phyloP scores from a whole-genome alignment of 345 rosid species.

The Firmiana major region DNA sequence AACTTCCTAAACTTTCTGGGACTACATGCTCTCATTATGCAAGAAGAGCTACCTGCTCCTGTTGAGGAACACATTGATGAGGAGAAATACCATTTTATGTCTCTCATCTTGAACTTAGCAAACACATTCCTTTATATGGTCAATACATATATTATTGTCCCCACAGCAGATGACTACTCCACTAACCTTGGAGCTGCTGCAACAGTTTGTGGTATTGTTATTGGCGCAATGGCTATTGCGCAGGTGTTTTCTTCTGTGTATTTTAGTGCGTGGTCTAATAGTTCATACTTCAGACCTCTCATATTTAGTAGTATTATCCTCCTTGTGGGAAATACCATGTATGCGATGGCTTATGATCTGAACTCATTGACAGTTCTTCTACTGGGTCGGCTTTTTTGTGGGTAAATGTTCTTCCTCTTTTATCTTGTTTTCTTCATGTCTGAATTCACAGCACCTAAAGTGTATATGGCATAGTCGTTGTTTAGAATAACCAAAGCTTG shows the following conservation, averaged over 20 bases:
- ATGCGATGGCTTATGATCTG: slow-evolving; percentile 89
- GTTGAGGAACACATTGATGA: slow-evolving; percentile 68
- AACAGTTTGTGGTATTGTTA: slow-evolving; percentile 95
- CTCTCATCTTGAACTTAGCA: slow-evolving; percentile 77
- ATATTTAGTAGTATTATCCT: slow-evolving; percentile 88
- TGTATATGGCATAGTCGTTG: background rate
- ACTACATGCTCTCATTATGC: slow-evolving; percentile 95
- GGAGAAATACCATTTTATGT: slow-evolving; percentile 74
- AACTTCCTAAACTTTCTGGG: slow-evolving; percentile 87
- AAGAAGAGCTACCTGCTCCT: slow-evolving; percentile 84
- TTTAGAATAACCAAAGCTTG: background rate
- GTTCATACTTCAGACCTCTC: slow-evolving; percentile 93
- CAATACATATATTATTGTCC: slow-evolving; percentile 91
- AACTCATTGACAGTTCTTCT: slow-evolving; percentile 70
- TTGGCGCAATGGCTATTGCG: slow-evolving; percentile 99
- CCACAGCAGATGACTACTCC: slow-evolving; percentile 95
- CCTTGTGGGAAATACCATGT: slow-evolving; percentile 73
- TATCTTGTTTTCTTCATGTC: background rate
- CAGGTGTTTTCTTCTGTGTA: slow-evolving; percentile 96
- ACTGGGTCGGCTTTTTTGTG: slow-evolving; percentile 89
- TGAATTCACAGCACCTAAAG: background rate
- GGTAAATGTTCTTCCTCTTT: slow-evolving; percentile 50
- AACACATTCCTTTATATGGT: slow-evolving; percentile 94
- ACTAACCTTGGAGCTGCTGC: slow-evolving; percentile 96
- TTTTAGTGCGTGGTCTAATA: slow-evolving; percentile 98